Conservation (phyloP, 768 basidiomycete species). For the Podaxis pistillaris region DNA sequence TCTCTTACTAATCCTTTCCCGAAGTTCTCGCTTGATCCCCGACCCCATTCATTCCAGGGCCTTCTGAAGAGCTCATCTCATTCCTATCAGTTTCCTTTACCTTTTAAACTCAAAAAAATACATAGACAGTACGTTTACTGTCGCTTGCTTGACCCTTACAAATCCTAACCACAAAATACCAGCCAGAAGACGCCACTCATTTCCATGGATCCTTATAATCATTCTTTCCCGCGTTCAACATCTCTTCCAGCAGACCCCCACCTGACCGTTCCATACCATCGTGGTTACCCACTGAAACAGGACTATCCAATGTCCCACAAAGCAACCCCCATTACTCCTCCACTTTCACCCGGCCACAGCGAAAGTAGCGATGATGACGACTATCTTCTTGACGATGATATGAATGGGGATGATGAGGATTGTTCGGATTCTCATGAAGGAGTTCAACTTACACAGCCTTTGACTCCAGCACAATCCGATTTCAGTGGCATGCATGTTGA, state of each 20-base stretch:
- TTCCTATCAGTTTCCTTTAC: background rate
- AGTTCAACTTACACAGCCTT: constrained; percentile 5
- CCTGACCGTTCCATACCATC: constrained; percentile 11
- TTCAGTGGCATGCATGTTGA: constrained; percentile 11
- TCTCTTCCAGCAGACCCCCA: constrained; percentile 24
- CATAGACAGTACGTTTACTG: background rate
- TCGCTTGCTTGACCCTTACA: background rate
- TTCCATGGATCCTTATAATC: constrained; percentile 10
- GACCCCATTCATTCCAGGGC: background rate
- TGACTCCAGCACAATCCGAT: constrained; percentile 13
- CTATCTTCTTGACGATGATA: constrained; percentile 15
- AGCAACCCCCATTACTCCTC: constrained; percentile 19
- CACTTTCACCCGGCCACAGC: constrained; percentile 16
- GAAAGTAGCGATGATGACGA: constrained; percentile 15
- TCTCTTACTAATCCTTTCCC: background rate
- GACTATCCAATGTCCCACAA: background rate
- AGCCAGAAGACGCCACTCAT: background rate
- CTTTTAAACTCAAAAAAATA: background rate
- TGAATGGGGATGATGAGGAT: constrained; percentile 8
- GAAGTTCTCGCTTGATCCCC: constrained; percentile 8
- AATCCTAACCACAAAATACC: background rate
- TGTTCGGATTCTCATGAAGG: constrained; percentile 6
- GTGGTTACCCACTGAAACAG: background rate
- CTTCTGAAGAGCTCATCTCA: constrained; percentile 8
- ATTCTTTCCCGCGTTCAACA: constrained; percentile 29